Base-by-base conservation (phyloP, 2,329 filamentous ascomycete species). In the Magnaporthiopsis poae region DNA sequence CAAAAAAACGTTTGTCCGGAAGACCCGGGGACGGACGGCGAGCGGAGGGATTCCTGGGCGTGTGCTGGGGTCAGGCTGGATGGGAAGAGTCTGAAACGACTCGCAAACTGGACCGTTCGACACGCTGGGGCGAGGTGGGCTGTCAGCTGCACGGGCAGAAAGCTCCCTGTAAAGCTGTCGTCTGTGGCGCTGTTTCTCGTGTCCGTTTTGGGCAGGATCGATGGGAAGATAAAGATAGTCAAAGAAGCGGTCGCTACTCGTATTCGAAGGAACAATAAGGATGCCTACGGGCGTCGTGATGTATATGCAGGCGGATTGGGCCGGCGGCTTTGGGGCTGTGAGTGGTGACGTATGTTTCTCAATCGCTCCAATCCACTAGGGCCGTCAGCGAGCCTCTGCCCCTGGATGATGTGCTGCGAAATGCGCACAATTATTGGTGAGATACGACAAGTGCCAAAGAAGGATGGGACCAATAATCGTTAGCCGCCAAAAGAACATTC, bases 1-100 rank as follows among this genome's bases (percentile, higher is more conserved):
- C 46, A 56, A 5, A 25, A 25, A 56, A 56, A n/a, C n/a, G 46
- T 11, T 56, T 9, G 21, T 13, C 46, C 46, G 21, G 46, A 13
- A 18, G 15, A 15, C 39, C 39, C 39, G 39, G 39, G 39, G 39
- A 13, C 39, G 39, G 68, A 68, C 64, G 68, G 65, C 67, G 67
- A 69, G n/a, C 2, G 5, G 21, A 56, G 18, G 2, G 15, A 52
- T 56, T 56, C 46, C 5, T 56, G 39, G 39, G 15, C 46, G 46
- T 25, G 46, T 56, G 46, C 46, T 56, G 21, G 46, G 46, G 46
- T 56, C 46, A 56, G 46, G 46, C 46, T 56, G 46, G 46, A 56
- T 11, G 46, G 46, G 15, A n/a, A 56, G 46, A 56, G 46, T 21
- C 46, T 56, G 46, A 56, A 56, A 56, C 46, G 46, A 7, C 46